These are phyloP conservation scores for Corymbia maculata DNA, from an alignment of 345 rosid genomes.

Conservation along the genomic window DNA sequence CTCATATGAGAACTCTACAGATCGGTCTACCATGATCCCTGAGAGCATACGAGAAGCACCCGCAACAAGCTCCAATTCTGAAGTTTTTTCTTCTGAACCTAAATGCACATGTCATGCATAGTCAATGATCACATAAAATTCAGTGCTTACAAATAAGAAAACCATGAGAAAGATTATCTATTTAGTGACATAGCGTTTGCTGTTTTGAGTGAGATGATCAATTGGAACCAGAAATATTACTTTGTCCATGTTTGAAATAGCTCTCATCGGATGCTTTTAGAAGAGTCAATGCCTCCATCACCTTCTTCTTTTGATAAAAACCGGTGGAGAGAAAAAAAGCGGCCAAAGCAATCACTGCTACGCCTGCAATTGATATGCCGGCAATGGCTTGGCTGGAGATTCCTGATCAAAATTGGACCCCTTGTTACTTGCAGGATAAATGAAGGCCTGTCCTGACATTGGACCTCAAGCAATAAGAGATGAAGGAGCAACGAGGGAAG, in stretches of 20 bases:
- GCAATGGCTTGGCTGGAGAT: slow-evolving; percentile 13
- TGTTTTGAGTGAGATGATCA: neutral
- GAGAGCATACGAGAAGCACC: neutral
- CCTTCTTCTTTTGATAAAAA: slow-evolving; percentile 14
- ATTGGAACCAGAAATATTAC: slow-evolving; percentile 1
- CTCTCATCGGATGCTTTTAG: slow-evolving; percentile 9
- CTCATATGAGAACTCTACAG: slow-evolving; percentile 15
- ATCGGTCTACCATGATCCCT: slow-evolving; percentile 17
- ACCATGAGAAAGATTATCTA: neutral
- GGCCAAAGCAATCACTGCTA: slow-evolving; percentile 5
- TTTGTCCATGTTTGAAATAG: neutral
- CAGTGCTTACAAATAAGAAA: neutral
- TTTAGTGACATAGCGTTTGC: neutral
- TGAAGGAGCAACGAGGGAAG: neutral
- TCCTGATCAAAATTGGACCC: slow-evolving; percentile 22
- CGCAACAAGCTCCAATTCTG: neutral
- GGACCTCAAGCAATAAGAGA: neutral
- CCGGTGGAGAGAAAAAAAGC: slow-evolving; percentile 3
- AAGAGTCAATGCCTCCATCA: slow-evolving; percentile 1
- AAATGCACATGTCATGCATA: neutral
- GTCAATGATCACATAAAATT: neutral
- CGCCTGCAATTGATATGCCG: slow-evolving; percentile 30
- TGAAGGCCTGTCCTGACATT: neutral
- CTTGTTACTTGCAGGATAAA: neutral
- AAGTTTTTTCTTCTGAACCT: slow-evolving; percentile 8